A percentile compares a stretch with the other conserved stretches of the same genome.
Evolutionary conservation across 352 stramenopile species (phyloP).

Genomic region (Chrysophaeum taylorii): DNA sequence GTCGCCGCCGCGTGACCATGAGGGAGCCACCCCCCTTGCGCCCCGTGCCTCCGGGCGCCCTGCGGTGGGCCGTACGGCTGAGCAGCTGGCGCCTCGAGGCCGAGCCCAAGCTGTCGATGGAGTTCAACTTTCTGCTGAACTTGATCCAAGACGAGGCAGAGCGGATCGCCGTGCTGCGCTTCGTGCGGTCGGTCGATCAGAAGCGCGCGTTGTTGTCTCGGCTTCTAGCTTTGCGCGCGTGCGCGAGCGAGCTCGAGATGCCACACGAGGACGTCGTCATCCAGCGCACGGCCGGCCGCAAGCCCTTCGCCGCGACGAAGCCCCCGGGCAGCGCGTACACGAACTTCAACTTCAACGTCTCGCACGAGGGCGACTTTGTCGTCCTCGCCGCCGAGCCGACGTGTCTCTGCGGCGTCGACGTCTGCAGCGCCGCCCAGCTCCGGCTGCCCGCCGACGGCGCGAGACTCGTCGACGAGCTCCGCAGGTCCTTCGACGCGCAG

Average conservation of each 20-base stretch:
- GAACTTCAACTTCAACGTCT: constrained; percentile 17
- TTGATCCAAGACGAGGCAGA: background rate
- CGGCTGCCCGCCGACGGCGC: background rate
- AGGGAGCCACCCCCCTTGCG: no score
- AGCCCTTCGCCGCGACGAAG: background rate
- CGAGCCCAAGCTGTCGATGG: background rate
- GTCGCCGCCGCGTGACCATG: no score
- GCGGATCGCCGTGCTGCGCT: background rate
- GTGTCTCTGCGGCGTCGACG: background rate
- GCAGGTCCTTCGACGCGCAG: background rate
- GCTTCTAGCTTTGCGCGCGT: background rate
- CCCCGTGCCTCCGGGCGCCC: no score
- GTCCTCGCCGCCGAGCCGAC: background rate
- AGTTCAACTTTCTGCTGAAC: background rate
- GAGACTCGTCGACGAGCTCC: background rate
- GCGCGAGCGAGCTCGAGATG: background rate
- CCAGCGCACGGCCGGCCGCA: background rate
- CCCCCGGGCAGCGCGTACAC: no score
- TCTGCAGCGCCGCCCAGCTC: background rate
- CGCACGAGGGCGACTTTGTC: constrained; percentile 9
- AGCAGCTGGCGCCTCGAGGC: no score
- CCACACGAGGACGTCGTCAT: background rate
- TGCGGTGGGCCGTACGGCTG: no score
- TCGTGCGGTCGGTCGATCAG: background rate
- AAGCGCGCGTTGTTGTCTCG: background rate